These are phyloP conservation scores for Tolypocladium ovalisporum DNA, from an alignment of 2,329 filamentous ascomycete genomes.

Conservation along the genomic window DNA sequence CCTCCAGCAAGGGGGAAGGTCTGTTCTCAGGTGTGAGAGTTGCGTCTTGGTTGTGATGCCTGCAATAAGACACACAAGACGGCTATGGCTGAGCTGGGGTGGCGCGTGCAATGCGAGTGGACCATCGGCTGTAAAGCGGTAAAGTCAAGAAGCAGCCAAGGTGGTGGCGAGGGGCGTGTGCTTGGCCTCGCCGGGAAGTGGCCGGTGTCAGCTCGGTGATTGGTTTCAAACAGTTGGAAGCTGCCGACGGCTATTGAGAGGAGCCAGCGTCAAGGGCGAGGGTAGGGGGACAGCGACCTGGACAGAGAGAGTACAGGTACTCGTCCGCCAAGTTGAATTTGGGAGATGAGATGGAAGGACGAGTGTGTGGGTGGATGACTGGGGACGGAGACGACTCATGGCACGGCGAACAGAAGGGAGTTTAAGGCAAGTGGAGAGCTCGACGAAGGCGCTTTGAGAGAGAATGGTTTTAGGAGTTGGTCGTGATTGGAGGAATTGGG, in stretches of 20 bases:
- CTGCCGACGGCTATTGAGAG: neutral
- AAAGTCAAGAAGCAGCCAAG: neutral
- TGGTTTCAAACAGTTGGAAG: neutral
- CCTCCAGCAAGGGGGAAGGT: slow-evolving; percentile 13
- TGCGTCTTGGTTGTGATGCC: slow-evolving; percentile 9
- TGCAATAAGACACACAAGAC: slow-evolving; percentile 15
- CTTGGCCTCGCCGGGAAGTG: slow-evolving; percentile 10
- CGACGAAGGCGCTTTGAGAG: neutral
- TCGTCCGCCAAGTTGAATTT: neutral
- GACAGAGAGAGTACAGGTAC: neutral
- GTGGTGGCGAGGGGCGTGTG: slow-evolving; percentile 7
- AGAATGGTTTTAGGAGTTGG: neutral
- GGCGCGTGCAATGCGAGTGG: slow-evolving; percentile 3
- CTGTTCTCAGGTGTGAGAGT: slow-evolving; percentile 8
- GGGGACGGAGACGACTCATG: slow-evolving; percentile 2
- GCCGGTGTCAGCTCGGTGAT: slow-evolving; percentile 9
- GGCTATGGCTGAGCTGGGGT: slow-evolving; percentile 9
- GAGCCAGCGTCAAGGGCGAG: neutral
- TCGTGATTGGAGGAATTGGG: slow-evolving; percentile 1
- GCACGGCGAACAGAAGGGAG: neutral
- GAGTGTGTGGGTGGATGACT: neutral
- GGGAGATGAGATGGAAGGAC: neutral
- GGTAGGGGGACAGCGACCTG: neutral
- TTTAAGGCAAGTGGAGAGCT: neutral
- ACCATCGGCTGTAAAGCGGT: slow-evolving; percentile 1